Conservation (phyloP, 805 yeast genomes). For the Yueomyces sp. region DNA sequence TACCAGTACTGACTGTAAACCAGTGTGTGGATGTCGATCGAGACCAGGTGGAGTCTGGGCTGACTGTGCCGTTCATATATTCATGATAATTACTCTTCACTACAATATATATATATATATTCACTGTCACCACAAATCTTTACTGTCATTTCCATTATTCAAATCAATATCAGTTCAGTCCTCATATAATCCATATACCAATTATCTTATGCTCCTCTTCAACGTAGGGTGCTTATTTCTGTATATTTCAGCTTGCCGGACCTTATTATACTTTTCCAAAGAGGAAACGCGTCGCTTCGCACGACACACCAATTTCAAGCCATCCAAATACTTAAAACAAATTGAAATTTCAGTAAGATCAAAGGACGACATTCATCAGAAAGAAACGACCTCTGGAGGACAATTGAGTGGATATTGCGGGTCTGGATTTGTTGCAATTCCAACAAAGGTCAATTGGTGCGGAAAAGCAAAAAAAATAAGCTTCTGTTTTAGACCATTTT, state of each 20-base stretch:
- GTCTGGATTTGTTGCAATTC: background rate
- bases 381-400: background rate
- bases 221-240: background rate
- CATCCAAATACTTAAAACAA: background rate
- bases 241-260: background rate
- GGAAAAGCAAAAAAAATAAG: background rate
- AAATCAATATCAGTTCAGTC: background rate
- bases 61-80: background rate
- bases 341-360: background rate
- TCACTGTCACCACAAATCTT: background rate
- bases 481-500: background rate
- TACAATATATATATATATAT: too few species aligned
- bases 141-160: background rate
- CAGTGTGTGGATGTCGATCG: background rate
- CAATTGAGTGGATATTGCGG: background rate
- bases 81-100: background rate
- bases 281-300: background rate
- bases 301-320: background rate
- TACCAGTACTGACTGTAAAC: conserved; percentile 3
- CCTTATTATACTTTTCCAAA: too few species aligned
- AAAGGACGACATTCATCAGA: background rate
- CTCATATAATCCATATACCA: background rate
- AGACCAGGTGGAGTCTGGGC: background rate
- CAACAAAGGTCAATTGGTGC: background rate
- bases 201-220: background rate